phyloP scores from a whole-genome alignment of 164 flowering plant genomes.

The Pachysandra terminalis region DNA sequence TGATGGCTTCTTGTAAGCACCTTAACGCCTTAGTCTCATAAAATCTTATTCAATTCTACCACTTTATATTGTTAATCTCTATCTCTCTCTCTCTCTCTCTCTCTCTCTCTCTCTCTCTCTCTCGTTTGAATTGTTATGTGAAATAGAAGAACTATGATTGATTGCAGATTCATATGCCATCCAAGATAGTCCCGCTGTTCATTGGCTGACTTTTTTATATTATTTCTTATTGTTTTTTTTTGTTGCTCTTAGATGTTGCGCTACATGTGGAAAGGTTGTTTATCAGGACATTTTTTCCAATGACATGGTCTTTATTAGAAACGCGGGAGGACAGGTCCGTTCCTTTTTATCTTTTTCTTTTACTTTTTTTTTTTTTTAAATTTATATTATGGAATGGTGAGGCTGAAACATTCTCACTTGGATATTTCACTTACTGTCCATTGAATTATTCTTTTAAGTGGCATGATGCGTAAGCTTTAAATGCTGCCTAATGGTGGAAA shows the following conservation, averaged over 20 bases:
- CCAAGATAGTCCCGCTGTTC: not conserved
- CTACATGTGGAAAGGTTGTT: slow-evolving; percentile 20
- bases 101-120: too few relatives aligned
- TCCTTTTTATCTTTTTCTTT: not conserved
- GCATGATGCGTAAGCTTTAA: too few relatives aligned
- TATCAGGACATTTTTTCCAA: slow-evolving; percentile 15
- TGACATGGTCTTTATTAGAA: slow-evolving; percentile 21
- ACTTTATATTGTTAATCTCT: too few relatives aligned
- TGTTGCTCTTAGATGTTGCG: slow-evolving; percentile 15
- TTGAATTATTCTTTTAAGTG: not conserved
- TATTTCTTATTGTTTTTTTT: not conserved
- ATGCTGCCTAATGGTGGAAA: too few relatives aligned
- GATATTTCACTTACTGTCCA: not conserved
- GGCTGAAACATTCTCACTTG: not conserved
- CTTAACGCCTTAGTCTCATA: not conserved
- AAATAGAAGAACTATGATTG: too few relatives aligned
- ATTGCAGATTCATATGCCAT: too few relatives aligned
- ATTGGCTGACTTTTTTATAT: too few relatives aligned
- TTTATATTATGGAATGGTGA: not conserved
- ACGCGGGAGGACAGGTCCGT: slow-evolving; percentile 24
- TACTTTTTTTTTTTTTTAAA: not conserved
- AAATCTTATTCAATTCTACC: not conserved
- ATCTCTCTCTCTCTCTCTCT: too few relatives aligned
- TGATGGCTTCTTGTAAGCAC: slow-evolving; percentile 12
- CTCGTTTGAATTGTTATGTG: too few relatives aligned